phyloP scores from a whole-genome alignment of 2,329 filamentous ascomycete species.

The Chrysoporthe cubensis region DNA sequence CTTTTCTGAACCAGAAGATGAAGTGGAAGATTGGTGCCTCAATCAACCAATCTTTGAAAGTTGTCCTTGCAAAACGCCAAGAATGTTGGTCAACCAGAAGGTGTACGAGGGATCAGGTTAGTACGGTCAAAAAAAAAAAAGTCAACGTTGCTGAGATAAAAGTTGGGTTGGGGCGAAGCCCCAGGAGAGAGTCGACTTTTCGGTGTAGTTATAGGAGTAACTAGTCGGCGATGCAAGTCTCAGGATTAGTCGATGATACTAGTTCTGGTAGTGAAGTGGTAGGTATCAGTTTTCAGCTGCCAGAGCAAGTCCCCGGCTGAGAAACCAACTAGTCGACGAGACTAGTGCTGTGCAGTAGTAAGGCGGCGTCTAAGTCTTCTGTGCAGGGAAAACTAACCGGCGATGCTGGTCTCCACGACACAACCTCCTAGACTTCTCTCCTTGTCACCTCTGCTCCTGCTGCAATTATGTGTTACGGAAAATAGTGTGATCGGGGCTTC shows the following conservation, averaged over 20 bases:
- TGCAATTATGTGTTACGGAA: not conserved
- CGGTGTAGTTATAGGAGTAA: too few species aligned
- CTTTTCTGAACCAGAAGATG: constrained; percentile 11
- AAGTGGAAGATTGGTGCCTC: not conserved
- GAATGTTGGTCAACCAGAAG: not conserved
- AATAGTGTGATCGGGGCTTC: not conserved
- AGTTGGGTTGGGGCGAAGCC: too few species aligned
- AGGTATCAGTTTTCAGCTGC: not conserved
- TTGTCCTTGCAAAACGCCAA: not conserved
- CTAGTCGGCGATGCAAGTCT: not conserved
- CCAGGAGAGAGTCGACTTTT: too few species aligned
- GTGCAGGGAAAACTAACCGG: not conserved
- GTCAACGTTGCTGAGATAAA: too few species aligned
- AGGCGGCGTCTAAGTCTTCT: not conserved
- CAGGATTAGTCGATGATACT: too few species aligned
- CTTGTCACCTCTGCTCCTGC: not conserved
- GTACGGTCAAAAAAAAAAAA: not conserved
- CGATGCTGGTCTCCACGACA: not conserved
- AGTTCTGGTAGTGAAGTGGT: not conserved
- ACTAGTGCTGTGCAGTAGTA: not conserved
- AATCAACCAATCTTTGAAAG: not conserved
- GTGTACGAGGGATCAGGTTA: not conserved
- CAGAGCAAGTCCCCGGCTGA: not conserved
- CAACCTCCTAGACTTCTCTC: not conserved
- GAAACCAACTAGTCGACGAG: not conserved